phyloP scores from a whole-genome alignment of 179 eudicot genomes.

The Kewa caespitosa region DNA sequence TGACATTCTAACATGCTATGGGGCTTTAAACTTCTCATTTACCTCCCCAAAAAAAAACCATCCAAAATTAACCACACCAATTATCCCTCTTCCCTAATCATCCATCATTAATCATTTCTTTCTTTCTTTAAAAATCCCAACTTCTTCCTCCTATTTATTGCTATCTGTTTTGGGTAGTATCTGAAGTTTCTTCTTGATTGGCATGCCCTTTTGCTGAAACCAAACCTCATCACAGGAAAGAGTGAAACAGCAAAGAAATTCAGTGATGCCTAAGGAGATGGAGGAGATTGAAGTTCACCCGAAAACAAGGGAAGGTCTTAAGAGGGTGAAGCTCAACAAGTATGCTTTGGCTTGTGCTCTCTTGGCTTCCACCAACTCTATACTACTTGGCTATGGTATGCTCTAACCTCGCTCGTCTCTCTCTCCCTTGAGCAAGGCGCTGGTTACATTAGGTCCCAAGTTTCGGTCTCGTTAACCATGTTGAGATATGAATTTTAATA shows the following conservation, averaged over 20 bases:
- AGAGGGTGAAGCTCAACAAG: conserved; percentile 35
- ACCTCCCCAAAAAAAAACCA: neutral
- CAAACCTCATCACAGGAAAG: neutral
- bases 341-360: conserved; percentile 71
- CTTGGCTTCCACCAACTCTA: conserved; percentile 76
- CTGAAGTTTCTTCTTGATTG: neutral
- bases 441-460: neutral
- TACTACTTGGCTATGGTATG: conserved; percentile 43
- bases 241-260: neutral
- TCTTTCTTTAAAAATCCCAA: neutral
- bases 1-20: neutral
- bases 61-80: conserved; percentile 18
- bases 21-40: neutral
- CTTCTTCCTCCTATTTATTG: neutral
- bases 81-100: conserved; percentile 24
- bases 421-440: too few species aligned
- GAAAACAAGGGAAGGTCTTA: neutral
- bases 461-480: neutral
- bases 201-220: neutral
- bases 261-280: conserved; percentile 8
- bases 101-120: neutral
- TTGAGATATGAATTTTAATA: neutral
- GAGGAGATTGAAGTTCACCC: conserved; percentile 16
- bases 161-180: neutral
- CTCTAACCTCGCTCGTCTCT: neutral